Percentiles rank a stretch among this genome's conserved stretches.
Conservation (phyloP, 1,139 yeast genomes). For the Kodamaea anthophila region DNA sequence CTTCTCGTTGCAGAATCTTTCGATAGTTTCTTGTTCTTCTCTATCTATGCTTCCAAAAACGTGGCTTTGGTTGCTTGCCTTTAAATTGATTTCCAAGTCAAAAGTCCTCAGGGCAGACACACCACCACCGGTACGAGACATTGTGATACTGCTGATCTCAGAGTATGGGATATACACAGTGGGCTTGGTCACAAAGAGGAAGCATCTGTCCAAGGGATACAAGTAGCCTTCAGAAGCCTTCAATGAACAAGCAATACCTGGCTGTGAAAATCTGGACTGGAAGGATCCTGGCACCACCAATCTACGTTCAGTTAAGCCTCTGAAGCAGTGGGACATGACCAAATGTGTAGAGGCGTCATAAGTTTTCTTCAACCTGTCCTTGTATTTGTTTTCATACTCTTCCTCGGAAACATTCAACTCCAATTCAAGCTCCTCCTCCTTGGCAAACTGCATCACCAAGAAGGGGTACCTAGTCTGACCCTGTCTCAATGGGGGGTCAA, state of each 20-base stretch:
- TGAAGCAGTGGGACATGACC: conserved; percentile 83
- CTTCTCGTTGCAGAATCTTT: conserved; percentile 69
- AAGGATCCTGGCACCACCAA: conserved; percentile 84
- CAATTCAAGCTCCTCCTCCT: conserved; percentile 87
- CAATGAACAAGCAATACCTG: conserved; percentile 86
- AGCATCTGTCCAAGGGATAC: conserved; percentile 85
- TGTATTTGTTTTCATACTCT: conserved; percentile 71
- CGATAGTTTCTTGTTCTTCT: conserved; percentile 81
- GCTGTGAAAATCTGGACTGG: conserved; percentile 64
- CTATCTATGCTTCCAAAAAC: conserved; percentile 84
- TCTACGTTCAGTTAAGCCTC: conserved; percentile 84
- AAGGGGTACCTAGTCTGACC: conserved; percentile 97
- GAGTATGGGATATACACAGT: conserved; percentile 85
- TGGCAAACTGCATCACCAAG: conserved; percentile 79
- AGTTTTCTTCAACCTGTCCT: conserved; percentile 66
- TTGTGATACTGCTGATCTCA: conserved; percentile 69
- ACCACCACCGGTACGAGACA: conserved; percentile 85
- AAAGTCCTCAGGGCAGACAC: conserved; percentile 82
- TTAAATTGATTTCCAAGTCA: conserved; percentile 75
- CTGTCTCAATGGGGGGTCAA: conserved; percentile 85
- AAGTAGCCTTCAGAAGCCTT: conserved; percentile 94
- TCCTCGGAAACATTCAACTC: conserved; percentile 82
- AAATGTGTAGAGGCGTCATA: conserved; percentile 82
- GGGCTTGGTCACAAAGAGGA: conserved; percentile 89
- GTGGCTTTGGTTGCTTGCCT: conserved; percentile 64